These are phyloP conservation scores for Blastobotrys peoriensis DNA, from an alignment of 805 yeast species.

Conservation along the genomic window DNA sequence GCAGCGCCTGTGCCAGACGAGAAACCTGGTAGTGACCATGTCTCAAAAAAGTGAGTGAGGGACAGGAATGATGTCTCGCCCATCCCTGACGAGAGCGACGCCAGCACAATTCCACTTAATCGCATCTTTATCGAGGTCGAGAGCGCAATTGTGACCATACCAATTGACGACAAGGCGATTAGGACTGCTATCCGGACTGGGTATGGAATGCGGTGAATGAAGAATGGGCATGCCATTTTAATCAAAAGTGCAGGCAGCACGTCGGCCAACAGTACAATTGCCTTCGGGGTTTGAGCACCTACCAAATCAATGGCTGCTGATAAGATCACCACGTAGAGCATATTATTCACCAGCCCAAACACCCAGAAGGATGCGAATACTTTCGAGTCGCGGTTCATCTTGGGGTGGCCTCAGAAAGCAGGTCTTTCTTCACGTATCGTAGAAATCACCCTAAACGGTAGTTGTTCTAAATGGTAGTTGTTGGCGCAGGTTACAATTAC, in stretches of 20 bases:
- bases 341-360: constrained; percentile 83
- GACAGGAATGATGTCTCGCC: constrained; percentile 90
- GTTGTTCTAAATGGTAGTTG: no score
- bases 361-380: constrained; percentile 53
- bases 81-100: constrained; percentile 79
- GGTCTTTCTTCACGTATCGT: no score
- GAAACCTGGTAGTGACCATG: constrained; percentile 71
- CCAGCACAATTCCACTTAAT: constrained; percentile 66
- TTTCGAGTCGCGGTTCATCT: constrained; percentile 2
- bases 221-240: constrained; percentile 74
- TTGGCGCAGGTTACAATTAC: no score
- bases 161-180: constrained; percentile 54
- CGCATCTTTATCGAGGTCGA: constrained; percentile 35
- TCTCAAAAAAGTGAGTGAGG: constrained; percentile 69
- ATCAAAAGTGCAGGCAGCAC: constrained; percentile 73
- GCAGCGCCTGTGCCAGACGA: constrained; percentile 97
- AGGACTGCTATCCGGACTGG: constrained; percentile 45
- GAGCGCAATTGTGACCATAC: constrained; percentile 67
- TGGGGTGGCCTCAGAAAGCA: no score
- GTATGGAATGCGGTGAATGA: constrained; percentile 62
- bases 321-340: constrained; percentile 82
- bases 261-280: constrained; percentile 77
- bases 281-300: constrained; percentile 78
- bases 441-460: no score
- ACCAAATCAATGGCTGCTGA: constrained; percentile 92